These are phyloP conservation scores for Termitomyces sp. DNA, from an alignment of 768 basidiomycete species.

Conservation along the genomic window DNA sequence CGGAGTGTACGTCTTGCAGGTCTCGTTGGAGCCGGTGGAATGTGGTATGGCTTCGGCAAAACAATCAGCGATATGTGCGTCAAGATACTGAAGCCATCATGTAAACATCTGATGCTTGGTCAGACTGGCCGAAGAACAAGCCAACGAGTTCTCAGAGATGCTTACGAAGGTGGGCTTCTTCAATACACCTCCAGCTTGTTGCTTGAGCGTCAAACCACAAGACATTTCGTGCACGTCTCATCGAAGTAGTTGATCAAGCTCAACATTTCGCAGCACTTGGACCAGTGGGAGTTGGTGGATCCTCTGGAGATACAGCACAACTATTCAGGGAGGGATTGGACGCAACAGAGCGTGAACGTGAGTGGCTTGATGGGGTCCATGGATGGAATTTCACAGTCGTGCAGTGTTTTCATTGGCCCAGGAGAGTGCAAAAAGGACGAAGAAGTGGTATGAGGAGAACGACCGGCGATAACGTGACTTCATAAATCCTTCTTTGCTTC, in stretches of 20 bases:
- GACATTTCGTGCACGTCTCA: slow-evolving; percentile 73
- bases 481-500: slow-evolving; percentile 26
- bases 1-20: slow-evolving; percentile 76
- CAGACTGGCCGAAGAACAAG: slow-evolving; percentile 75
- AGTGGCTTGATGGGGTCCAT: slow-evolving; percentile 23
- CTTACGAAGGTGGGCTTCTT: slow-evolving; percentile 52
- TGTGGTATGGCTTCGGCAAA: slow-evolving; percentile 92
- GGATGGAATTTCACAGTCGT: slow-evolving; percentile 1
- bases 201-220: slow-evolving; percentile 19
- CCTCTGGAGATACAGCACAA: slow-evolving; percentile 55
- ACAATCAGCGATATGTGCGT: slow-evolving; percentile 76
- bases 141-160: slow-evolving; percentile 63
- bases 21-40: slow-evolving; percentile 80
- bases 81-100: not conserved
- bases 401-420: slow-evolving; percentile 84
- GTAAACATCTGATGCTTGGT: not conserved
- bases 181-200: not conserved
- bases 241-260: slow-evolving; percentile 81
- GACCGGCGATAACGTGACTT: slow-evolving; percentile 41
- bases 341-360: slow-evolving; percentile 87
- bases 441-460: slow-evolving; percentile 79
- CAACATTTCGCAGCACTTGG: slow-evolving; percentile 80
- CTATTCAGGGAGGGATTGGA: slow-evolving; percentile 89
- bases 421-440: slow-evolving; percentile 70
- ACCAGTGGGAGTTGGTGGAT: slow-evolving; percentile 46